These are phyloP conservation scores for Gossypium raimondii DNA, from an alignment of 345 rosid genomes.

Conservation along the genomic window DNA sequence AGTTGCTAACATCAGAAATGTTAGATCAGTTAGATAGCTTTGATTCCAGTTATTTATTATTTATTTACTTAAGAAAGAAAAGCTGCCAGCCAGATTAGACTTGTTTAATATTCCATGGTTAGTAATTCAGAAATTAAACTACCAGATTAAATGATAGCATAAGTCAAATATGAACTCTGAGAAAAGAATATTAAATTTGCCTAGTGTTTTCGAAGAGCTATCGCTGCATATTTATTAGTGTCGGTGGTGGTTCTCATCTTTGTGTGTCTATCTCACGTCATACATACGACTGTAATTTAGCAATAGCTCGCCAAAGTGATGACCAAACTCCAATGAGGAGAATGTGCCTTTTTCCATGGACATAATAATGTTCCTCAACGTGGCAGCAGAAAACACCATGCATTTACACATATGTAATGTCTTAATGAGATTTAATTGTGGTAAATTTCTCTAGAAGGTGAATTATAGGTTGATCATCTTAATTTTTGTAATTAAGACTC, in stretches of 20 bases:
- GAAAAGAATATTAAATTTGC: background rate
- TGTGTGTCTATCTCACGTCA: background rate
- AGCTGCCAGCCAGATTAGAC: background rate
- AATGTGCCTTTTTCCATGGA: background rate
- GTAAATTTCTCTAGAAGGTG: background rate
- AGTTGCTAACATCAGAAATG: no score
- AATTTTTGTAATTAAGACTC: background rate
- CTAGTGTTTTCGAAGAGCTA: background rate
- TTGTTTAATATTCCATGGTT: background rate
- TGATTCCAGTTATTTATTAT: no score
- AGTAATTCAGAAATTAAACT: background rate
- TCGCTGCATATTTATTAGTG: background rate
- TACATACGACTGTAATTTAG: background rate
- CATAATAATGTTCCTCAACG: background rate
- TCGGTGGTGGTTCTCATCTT: background rate
- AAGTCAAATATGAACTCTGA: background rate
- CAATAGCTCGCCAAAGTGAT: background rate
- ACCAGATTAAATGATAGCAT: background rate
- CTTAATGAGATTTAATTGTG: background rate
- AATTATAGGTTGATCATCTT: background rate
- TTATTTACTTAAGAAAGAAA: no score
- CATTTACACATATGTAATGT: background rate
- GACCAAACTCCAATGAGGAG: background rate
- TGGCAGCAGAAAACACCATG: background rate
- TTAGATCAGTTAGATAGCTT: no score